A percentile compares a stretch with the other conserved stretches of the same genome.
phyloP scores from a whole-genome alignment of 768 basidiomycete genomes.

The Xerocomellus amylosporus region DNA sequence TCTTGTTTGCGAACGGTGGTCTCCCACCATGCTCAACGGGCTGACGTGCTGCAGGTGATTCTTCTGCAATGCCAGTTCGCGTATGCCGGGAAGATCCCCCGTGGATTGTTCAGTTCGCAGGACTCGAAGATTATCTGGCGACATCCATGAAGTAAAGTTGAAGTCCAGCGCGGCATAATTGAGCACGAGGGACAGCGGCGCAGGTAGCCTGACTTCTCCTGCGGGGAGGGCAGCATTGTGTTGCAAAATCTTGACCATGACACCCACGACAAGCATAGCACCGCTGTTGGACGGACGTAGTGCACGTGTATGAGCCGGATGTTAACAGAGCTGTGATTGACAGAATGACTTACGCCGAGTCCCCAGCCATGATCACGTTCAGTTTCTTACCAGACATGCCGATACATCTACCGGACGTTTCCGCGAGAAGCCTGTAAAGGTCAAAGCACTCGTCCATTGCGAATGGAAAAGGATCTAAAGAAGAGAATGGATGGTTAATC shows the following conservation, averaged over 20 bases:
- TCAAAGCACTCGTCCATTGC: conserved; percentile 96
- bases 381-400: conserved; percentile 86
- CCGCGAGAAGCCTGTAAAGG: conserved; percentile 75
- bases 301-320: conserved; percentile 11
- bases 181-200: conserved; percentile 80
- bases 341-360: conserved; percentile 82
- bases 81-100: conserved; percentile 71
- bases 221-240: conserved; percentile 35
- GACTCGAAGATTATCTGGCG: conserved; percentile 75
- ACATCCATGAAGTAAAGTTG: conserved; percentile 98
- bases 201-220: conserved; percentile 48
- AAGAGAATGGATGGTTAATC: conserved; percentile 1
- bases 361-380: conserved; percentile 79
- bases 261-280: conserved; percentile 79
- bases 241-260: conserved; percentile 85
- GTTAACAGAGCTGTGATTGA: not conserved
- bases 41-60: conserved; percentile 87
- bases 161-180: conserved; percentile 94
- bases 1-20: conserved; percentile 42
- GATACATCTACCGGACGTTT: conserved; percentile 74
- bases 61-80: conserved; percentile 71
- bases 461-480: conserved; percentile 91
- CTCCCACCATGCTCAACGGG: conserved; percentile 88
- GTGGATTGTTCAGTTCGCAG: conserved; percentile 86
- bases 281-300: conserved; percentile 52